Conservation (phyloP, 768 basidiomycete genomes). For the Amanita polypyramis region DNA sequence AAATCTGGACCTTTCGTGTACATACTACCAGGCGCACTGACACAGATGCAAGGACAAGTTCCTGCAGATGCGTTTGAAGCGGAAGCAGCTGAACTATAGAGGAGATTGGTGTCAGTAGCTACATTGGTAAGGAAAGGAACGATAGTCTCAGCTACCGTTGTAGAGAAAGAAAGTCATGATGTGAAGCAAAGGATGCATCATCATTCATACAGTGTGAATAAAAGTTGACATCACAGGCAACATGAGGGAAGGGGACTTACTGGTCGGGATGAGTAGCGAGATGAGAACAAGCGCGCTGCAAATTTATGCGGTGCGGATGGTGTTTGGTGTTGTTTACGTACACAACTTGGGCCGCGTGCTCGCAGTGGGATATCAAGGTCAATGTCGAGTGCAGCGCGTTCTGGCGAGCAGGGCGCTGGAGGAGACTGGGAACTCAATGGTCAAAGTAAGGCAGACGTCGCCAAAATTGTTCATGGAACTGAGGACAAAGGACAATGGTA, state of each 20-base stretch:
- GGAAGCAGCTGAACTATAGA: slow-evolving; percentile 14
- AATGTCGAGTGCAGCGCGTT: no score
- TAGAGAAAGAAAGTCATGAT: slow-evolving; percentile 51
- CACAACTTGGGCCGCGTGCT: neutral
- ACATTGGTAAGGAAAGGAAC: neutral
- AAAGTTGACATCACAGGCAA: slow-evolving; percentile 40
- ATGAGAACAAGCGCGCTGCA: neutral
- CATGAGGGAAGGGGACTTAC: slow-evolving; percentile 15
- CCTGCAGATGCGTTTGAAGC: slow-evolving; percentile 77
- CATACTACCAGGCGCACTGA: slow-evolving; percentile 71
- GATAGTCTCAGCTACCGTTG: slow-evolving; percentile 74
- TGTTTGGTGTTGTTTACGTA: slow-evolving; percentile 9
- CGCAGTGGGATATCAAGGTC: no score
- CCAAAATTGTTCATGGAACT: neutral
- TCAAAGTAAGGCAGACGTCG: neutral
- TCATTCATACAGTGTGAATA: slow-evolving; percentile 74
- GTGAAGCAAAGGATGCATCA: slow-evolving; percentile 27
- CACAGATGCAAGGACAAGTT: slow-evolving; percentile 81
- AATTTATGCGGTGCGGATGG: neutral
- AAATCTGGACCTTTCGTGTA: slow-evolving; percentile 76
- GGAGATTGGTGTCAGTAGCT: slow-evolving; percentile 20
- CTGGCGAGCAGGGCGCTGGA: no score
- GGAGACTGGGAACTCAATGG: no score
- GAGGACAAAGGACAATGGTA: neutral
- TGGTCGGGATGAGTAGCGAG: neutral